Evolutionary conservation across 345 rosid genomes (phyloP).

Genomic region (Eucalyptus pauciflora): DNA sequence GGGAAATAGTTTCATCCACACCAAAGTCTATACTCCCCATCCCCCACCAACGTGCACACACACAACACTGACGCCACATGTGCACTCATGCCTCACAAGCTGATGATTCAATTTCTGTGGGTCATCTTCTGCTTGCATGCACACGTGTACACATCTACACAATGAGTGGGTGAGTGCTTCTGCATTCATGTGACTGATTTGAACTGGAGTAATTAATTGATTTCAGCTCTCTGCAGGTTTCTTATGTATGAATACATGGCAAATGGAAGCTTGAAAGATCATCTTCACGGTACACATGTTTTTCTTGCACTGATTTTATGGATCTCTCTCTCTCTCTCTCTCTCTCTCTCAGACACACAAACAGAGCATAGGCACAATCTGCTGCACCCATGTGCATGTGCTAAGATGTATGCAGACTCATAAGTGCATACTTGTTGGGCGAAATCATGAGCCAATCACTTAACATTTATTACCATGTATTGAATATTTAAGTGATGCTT

Average conservation of each 20-base stretch:
- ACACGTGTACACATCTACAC: neutral
- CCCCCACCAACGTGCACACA: neutral
- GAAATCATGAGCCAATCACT: neutral
- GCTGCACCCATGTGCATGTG: neutral
- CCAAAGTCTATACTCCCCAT: neutral
- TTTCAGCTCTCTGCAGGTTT: constrained; percentile 35
- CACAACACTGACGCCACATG: neutral
- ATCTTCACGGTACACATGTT: constrained; percentile 67
- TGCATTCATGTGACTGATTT: neutral
- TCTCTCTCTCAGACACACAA: too few species aligned
- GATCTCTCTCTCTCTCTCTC: neutral
- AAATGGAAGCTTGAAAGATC: constrained; percentile 87
- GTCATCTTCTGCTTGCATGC: neutral
- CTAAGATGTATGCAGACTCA: neutral
- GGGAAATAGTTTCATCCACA: neutral
- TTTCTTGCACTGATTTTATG: neutral
- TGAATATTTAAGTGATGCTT: neutral
- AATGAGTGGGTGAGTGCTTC: neutral
- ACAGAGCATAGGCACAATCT: neutral
- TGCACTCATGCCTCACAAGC: neutral
- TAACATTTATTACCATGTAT: neutral
- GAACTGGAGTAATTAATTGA: neutral
- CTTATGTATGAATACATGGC: constrained; percentile 86
- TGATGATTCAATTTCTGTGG: neutral
- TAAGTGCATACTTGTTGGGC: neutral